Percentiles rank a stretch among this genome's conserved stretches.
Conservation (phyloP, 2,329 filamentous ascomycete species). For the Botrytis pseudocinerea region DNA sequence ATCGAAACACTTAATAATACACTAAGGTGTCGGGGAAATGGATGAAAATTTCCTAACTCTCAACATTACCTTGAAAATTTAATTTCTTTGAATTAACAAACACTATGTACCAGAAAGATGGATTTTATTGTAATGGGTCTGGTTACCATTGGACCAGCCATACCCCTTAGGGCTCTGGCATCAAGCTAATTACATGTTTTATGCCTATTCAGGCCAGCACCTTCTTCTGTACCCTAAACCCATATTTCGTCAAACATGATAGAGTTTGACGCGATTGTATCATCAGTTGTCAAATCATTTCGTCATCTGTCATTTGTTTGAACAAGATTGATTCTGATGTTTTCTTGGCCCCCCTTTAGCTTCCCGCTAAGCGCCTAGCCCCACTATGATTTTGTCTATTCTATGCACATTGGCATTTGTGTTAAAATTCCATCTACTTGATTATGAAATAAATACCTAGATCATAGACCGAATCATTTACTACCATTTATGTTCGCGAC, state of each 20-base stretch:
- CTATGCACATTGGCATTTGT: not conserved
- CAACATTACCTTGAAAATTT: not conserved
- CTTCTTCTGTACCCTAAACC: not conserved
- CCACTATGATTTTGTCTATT: not conserved
- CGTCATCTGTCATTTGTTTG: not conserved
- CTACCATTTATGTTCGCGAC: no score
- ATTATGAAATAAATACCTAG: no score
- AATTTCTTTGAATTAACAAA: not conserved
- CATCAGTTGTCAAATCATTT: not conserved
- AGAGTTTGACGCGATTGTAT: not conserved
- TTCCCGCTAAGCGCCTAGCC: not conserved
- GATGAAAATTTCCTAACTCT: not conserved
- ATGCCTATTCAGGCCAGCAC: no score
- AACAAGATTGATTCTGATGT: not conserved
- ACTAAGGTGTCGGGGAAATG: not conserved
- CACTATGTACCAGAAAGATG: not conserved
- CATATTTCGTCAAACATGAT: not conserved
- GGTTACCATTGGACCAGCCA: no score
- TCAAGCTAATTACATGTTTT: no score
- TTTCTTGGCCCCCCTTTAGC: not conserved
- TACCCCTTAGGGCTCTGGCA: no score
- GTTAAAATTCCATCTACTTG: not conserved
- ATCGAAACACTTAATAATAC: not conserved
- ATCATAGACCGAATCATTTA: no score
- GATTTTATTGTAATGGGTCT: no score